Evolutionary conservation across 805 yeast genomes (phyloP), one percentile per base, ranked within the genome.

Genomic region (Metschnikowia kofuensis): DNA sequence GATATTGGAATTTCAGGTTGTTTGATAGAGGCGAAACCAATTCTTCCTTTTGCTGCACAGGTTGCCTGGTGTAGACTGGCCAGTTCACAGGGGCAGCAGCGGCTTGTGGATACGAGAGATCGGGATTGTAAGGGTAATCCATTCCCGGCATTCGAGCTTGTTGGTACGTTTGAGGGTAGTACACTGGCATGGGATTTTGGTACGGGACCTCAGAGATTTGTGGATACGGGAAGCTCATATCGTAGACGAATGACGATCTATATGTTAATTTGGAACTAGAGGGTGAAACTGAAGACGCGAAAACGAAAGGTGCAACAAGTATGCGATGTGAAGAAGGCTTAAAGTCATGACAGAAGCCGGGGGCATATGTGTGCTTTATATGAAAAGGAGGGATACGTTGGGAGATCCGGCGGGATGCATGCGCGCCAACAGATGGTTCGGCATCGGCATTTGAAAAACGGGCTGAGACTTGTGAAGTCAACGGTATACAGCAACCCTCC

Each of bases 21-120:
- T 44, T 28, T 6, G 49, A 40, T 6, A 50, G 31, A 11, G 53
- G 53, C 15, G 51, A 50, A 26, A 47, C 44, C 13, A 40, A 13
- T 5, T 47, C 50, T 4, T 50, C 46, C 13, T 46, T 49, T n/a
- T 11, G 39, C 27, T 15, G 35, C 2, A 42, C 40, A 11, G 47
- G 30, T 14, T 28, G 49, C 7, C 44, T 21, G 31, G 41, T 31
- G 29, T 37, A 15, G 6, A 31, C 38, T 31, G 44, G 40, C 49
- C 47, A 30, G 42, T 14, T 15, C 9, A 13, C 34, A 3, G 40
- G 29, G 6, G 16, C 11, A 14, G 36, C 21, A 9, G 45, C 37
- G 13, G 26, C 35, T 28, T 46, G 49, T 16, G 45, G 49, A 28
- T 46, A 46, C 4, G 49, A 46, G 26, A 46, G 42, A 11, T 46